Evolutionary conservation across 208 protist species (phyloP).

Genomic region (Blechomonas ayalai): DNA sequence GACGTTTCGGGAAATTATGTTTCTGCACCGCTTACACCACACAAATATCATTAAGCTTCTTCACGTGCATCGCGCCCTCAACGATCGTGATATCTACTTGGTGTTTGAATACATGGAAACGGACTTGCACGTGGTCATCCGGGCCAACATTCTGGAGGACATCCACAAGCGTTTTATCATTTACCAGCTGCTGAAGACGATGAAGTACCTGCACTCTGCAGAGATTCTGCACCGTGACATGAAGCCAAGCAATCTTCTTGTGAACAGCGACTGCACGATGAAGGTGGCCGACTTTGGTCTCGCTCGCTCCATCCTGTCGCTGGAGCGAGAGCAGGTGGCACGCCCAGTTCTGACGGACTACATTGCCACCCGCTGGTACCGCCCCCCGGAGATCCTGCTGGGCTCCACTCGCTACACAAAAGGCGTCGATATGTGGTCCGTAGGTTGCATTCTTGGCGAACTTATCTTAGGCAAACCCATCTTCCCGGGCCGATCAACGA

Average conservation of each 20-base stretch:
- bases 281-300: conserved; percentile 98
- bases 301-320: conserved; percentile 88
- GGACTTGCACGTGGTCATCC: conserved; percentile 93
- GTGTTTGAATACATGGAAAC: conserved; percentile 98
- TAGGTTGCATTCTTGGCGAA: conserved; percentile 98
- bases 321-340: conserved; percentile 83
- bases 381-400: conserved; percentile 97
- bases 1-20: conserved; percentile 97
- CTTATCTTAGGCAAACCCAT: conserved; percentile 92
- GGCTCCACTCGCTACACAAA: conserved; percentile 94
- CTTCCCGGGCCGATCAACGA: conserved; percentile 93
- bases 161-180: conserved; percentile 97
- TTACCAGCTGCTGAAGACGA: conserved; percentile 96
- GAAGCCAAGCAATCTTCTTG: conserved; percentile 90
- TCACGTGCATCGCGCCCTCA: conserved; percentile 95
- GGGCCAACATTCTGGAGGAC: conserved; percentile 95
- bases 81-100: conserved; percentile 97
- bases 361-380: conserved; percentile 97
- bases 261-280: conserved; percentile 94
- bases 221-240: conserved; percentile 92
- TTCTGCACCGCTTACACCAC: conserved; percentile 94
- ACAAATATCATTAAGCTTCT: conserved; percentile 97
- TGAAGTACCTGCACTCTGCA: conserved; percentile 94
- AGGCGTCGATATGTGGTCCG: conserved; percentile 97
- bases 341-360: conserved; percentile 93